Percentiles rank a stretch among this genome's conserved stretches.
Evolutionary conservation across 805 yeast genomes (phyloP).

Genomic region (Lipomyces lipofer): DNA sequence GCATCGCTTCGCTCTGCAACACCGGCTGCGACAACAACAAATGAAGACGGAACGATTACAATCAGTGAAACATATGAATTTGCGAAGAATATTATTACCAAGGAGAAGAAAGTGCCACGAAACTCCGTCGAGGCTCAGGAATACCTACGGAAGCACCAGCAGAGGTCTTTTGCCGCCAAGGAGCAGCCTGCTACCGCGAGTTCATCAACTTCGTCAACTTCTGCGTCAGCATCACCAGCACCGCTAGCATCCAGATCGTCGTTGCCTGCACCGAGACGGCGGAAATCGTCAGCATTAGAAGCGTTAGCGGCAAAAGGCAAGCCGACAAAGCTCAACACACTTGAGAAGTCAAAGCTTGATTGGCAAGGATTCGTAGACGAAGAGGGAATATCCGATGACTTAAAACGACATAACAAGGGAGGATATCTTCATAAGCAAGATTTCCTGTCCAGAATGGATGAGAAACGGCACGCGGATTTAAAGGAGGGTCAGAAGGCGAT

Average conservation of each 20-base stretch:
- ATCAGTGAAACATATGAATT: constrained; percentile 79
- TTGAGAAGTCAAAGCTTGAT: constrained; percentile 89
- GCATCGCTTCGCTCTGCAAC: constrained; percentile 17
- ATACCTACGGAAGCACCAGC: constrained; percentile 51
- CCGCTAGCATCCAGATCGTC: constrained; percentile 22
- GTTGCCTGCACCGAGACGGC: constrained; percentile 3
- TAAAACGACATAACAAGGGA: constrained; percentile 75
- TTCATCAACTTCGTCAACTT: neutral
- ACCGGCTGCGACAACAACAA: neutral
- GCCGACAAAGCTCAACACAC: constrained; percentile 79
- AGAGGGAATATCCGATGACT: constrained; percentile 79
- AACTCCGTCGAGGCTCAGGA: constrained; percentile 87
- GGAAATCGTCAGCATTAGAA: constrained; percentile 25
- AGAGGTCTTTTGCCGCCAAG: neutral
- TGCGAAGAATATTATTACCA: constrained; percentile 82
- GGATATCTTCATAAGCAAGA: constrained; percentile 92
- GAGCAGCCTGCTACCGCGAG: neutral
- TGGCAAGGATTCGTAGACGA: constrained; percentile 94
- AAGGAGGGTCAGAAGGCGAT: constrained; percentile 44
- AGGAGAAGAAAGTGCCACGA: constrained; percentile 72
- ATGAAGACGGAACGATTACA: constrained; percentile 55
- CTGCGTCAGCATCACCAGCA: neutral
- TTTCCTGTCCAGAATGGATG: constrained; percentile 75
- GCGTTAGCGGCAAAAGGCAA: constrained; percentile 37
- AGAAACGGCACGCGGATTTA: constrained; percentile 53